Evolutionary conservation across 331 rosid species (phyloP), one percentile per base, ranked within the genome.

Genomic region (Quercus tomentella): DNA sequence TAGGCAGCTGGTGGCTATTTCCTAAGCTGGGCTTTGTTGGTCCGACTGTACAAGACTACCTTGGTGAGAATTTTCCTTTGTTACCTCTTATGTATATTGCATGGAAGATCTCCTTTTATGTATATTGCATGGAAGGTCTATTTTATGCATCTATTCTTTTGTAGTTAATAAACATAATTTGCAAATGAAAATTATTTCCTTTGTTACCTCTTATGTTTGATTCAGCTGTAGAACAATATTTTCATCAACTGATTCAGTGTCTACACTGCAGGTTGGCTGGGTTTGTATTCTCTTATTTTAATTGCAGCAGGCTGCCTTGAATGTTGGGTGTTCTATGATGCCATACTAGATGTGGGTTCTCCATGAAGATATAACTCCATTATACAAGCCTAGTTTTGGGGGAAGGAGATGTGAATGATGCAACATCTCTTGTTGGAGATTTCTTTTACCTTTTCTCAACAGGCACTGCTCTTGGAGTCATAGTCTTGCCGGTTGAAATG

Each of bases 331-430:
- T 25, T 72, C 45, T 74, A 51, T 73, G 43, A 58, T n/a, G 74
- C 30, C 77, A 31, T 57, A 74, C 25, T 73, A 68, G n/a, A 75
- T 86, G 82, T 56, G 91, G 97, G 94, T 92, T 81, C 96, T 94
- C 45, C 90, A 89, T 75, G 94, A 89, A 90, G 96, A 92, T 21
- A 95, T 89, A 79, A 94, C 97, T 73, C 96, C 89, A 37, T 86
- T 94, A 25, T 92, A 92, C 92, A 94, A 94, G 96, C 88, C 79
- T 94, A 67, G 97, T 94, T 41, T 95, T 95, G 78, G 98, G 97
- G 60, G 97, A 92, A 92, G 98, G 98, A 81, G 97, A 91, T 28
- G 97, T 94, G 78, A 94, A 94, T 66, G 95, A 95, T 89, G 97
- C 97, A 58, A 95, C 97, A 4, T 87, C 97, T 95, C 78, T 93